These are phyloP conservation scores for Pseudonitzschia delicatissima DNA, from an alignment of 108 stramenopile species.

Conservation along the genomic window DNA sequence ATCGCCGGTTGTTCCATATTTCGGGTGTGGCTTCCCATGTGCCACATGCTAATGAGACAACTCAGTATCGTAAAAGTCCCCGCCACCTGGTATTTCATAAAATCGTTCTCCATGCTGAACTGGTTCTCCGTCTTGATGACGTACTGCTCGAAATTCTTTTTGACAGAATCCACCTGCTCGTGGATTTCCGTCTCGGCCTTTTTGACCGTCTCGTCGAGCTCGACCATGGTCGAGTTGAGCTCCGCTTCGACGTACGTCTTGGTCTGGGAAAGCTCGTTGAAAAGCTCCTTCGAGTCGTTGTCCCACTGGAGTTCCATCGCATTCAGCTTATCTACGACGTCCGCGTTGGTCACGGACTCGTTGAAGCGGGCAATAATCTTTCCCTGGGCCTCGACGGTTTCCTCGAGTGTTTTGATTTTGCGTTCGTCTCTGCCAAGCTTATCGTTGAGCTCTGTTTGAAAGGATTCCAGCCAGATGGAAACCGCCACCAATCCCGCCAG, in stretches of 20 bases:
- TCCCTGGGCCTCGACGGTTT: constrained; percentile 37
- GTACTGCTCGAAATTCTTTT: constrained; percentile 67
- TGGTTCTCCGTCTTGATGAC: constrained; percentile 81
- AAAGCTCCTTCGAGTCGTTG: constrained; percentile 26
- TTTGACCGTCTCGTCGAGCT: constrained; percentile 40
- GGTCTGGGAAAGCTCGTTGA: constrained; percentile 19
- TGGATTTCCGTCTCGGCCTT: constrained; percentile 48
- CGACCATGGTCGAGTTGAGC: constrained; percentile 39
- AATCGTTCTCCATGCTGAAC: constrained; percentile 89
- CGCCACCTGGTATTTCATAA: constrained; percentile 91
- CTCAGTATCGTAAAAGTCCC: constrained; percentile 87
- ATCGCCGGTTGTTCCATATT: constrained; percentile 78
- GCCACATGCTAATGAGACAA: constrained; percentile 91
- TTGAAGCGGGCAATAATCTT: constrained; percentile 70
- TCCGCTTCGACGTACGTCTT: constrained; percentile 24
- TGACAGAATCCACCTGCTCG: constrained; percentile 53
- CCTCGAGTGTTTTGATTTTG: constrained; percentile 22
- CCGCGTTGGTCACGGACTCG: constrained; percentile 72
- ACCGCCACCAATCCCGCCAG: constrained; percentile 17
- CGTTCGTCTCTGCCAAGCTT: constrained; percentile 32
- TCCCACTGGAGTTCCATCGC: constrained; percentile 38
- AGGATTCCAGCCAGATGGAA: constrained; percentile 29
- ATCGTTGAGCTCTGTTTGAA: constrained; percentile 14
- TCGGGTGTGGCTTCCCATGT: constrained; percentile 85
- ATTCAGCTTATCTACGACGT: constrained; percentile 56